phyloP scores from a whole-genome alignment of 2,329 filamentous ascomycete genomes.

The Pseudogymnoascus sp. region DNA sequence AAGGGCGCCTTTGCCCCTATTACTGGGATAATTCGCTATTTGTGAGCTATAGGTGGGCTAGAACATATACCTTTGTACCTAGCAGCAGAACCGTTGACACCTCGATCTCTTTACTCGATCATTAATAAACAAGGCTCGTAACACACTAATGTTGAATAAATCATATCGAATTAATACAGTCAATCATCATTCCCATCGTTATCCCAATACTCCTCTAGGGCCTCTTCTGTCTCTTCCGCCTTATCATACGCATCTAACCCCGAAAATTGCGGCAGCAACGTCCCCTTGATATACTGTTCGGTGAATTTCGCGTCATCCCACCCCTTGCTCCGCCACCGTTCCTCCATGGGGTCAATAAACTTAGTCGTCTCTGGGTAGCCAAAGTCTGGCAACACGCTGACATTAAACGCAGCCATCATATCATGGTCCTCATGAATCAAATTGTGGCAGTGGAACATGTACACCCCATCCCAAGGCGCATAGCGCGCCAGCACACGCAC shows the following conservation, averaged over 20 bases:
- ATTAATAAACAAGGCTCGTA: not conserved
- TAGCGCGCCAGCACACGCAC: slow-evolving; percentile 41
- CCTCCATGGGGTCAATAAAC: slow-evolving; percentile 20
- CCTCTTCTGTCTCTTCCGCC: not conserved
- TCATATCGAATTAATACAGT: too few relatives aligned
- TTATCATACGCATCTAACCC: not conserved
- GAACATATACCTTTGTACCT: too few relatives aligned
- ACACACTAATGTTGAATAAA: too few relatives aligned
- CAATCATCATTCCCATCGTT: too few relatives aligned
- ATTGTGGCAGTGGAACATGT: slow-evolving; percentile 37
- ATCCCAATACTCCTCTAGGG: slow-evolving; percentile 2
- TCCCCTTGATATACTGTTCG: not conserved
- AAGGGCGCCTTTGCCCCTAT: too few relatives aligned
- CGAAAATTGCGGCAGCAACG: too few relatives aligned
- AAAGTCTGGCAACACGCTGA: slow-evolving; percentile 17
- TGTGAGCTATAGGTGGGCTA: too few relatives aligned
- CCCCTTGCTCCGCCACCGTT: not conserved
- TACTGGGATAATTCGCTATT: too few relatives aligned
- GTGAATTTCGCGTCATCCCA: not conserved
- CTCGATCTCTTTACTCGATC: too few relatives aligned
- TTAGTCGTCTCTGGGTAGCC: slow-evolving; percentile 16
- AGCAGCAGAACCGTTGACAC: too few relatives aligned
- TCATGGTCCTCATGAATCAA: slow-evolving; percentile 28
- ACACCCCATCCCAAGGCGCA: slow-evolving; percentile 46
- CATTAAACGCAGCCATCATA: slow-evolving; percentile 29